Evolutionary conservation across 179 eudicot genomes (phyloP).

Genomic region (Patellifolia procumbens): DNA sequence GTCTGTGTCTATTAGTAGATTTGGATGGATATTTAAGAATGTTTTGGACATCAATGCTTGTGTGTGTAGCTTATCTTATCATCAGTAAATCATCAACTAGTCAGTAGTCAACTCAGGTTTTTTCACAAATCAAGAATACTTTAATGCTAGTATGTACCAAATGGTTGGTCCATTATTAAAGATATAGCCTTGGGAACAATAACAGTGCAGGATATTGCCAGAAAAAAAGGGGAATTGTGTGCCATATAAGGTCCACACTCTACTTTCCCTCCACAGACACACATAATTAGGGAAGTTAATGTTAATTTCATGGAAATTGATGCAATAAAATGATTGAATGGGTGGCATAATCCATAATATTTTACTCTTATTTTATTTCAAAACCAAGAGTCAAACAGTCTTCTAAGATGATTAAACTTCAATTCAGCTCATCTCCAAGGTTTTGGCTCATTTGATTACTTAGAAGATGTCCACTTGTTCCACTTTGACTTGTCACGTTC

Average conservation of each 20-base stretch:
- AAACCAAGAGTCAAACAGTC: not conserved
- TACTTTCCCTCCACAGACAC: too few relatives aligned
- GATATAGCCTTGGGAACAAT: not conserved
- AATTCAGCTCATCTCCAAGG: not conserved
- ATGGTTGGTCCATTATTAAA: not conserved
- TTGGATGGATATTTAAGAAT: not conserved
- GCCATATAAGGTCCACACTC: constrained; percentile 15
- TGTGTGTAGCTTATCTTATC: not conserved
- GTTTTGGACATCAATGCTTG: not conserved
- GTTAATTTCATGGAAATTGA: not conserved
- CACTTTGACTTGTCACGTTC: too few relatives aligned
- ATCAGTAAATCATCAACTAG: constrained; percentile 3
- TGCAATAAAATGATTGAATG: not conserved
- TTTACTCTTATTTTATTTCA: not conserved
- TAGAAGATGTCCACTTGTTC: not conserved
- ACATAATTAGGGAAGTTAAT: not conserved
- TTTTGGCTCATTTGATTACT: not conserved
- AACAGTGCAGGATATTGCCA: not conserved
- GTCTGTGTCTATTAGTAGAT: too few relatives aligned
- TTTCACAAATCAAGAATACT: constrained; percentile 4
- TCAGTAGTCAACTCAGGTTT: not conserved
- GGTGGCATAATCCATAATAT: not conserved
- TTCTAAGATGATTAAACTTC: not conserved
- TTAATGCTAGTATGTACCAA: not conserved
- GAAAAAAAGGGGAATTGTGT: not conserved